Base-by-base conservation (phyloP, 352 stramenopile genomes). In the Globisporangium heterothallicum region DNA sequence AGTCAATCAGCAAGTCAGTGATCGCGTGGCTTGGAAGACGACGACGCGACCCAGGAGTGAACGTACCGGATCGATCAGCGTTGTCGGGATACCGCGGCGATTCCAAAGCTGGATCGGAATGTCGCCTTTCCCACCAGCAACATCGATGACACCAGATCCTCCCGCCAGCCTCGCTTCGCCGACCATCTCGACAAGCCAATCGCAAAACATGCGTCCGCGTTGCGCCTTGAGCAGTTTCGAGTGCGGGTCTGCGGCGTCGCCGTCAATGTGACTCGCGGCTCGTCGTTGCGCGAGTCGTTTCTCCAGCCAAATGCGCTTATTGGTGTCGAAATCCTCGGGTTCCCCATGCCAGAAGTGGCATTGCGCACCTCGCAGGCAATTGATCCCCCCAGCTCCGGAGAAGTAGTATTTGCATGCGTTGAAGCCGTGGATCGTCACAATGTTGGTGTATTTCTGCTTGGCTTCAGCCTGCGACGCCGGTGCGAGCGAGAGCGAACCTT, bases 401-500 rank as follows among this genome's bases (percentile, higher is more conserved):
- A 94, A 94, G 57, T 92, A 88, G 59, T 87, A 94, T 56, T 94
- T 94, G 66, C 80, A 94, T 1, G 78, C 71, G 38, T 92, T 89
- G 49, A 86, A 84, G 45, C 83, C 83, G 49, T 88, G 59, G 45
- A 92, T 63, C 26, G 76, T 67, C 29, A 94, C 82, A 42, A 92
- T 88, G 53, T 94, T 91, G 49, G 78, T 88, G 72, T 94, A 92
- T 54, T 87, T 89, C 52, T 81, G 66, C 0, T 45, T 38, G 5
- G 59, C 58, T 0, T 45, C 42, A 1, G 76, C 72, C 26, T 87
- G 77, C 0, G 76, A 86, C 14, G 72, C 70, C 25, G 76, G 74
- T 4, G 68, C 63, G 16, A 88, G 57, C 14, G 65, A 36, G 3
- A 73, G 58, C 10, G 76, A 90, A 0, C 75, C 70, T 25, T 74